Base-by-base conservation (phyloP, 192 early-diverging fungal genomes). In the Podila epigama region DNA sequence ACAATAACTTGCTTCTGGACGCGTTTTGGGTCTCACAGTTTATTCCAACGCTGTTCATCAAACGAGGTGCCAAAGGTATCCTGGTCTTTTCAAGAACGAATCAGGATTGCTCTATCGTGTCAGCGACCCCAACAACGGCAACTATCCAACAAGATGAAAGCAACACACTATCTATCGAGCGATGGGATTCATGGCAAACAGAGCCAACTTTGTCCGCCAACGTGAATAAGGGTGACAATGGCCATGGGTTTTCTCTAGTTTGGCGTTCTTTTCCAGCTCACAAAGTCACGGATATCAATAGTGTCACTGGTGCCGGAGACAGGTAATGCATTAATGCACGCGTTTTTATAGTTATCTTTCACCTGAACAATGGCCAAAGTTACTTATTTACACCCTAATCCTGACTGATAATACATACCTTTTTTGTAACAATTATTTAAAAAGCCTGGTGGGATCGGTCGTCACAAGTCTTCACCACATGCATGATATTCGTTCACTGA, bases 231-330 rank as follows among this genome's bases (percentile, higher is more conserved):
- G 44, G 44, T 25, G n/a, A 48, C 7, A 40, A 54, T 68, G 4
- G 4, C 25, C 16, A 18, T 1, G 27, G 29, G 18, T 32, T 39
- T 15, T 13, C 28, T 16, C 34, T 70, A 27, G 59, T 59, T 3
- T 72, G 68, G 66, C 48, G 60, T n/a, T 73, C 78, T 56, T 83
- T 79, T 58, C 40, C 79, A 31, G 63, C 79, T 18, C 61, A 78
- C 29, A 39, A 52, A 11, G 50, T 85, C 32, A 31, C 53, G 7
- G 22, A 59, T 8, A 41, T 58, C 25, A 57, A 81, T 12, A 91
- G 86, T 70, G 91, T 93, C 2, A 92, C 89, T n/a, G 92, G 92
- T 9, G 91, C 92, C 4, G 92, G 92, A 7, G 92, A 94, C 65
- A 91, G 88, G 86, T 85, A 85, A 58, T 29, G 29, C 2, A 6